Conservation (phyloP, 2,329 filamentous ascomycete species). For the Huntiella bhutanensis region DNA sequence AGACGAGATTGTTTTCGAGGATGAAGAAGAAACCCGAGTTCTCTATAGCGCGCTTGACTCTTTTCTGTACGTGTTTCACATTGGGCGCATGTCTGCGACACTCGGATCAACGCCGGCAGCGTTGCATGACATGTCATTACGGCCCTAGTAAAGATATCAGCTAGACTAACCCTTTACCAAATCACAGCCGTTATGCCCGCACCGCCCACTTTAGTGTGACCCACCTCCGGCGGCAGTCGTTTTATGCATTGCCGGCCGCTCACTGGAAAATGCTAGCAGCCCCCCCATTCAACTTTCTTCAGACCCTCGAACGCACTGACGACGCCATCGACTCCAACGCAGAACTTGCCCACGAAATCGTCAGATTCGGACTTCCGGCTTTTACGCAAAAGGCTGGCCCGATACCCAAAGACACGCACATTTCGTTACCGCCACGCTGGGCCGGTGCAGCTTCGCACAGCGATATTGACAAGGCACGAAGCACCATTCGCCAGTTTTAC, state of each 20-base stretch:
- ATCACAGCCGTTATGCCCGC: slow-evolving; percentile 58
- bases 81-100: too few species aligned
- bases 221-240: slow-evolving; percentile 74
- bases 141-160: not conserved
- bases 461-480: slow-evolving; percentile 81
- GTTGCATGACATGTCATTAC: too few species aligned
- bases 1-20: slow-evolving; percentile 18
- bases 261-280: slow-evolving; percentile 71
- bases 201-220: slow-evolving; percentile 79
- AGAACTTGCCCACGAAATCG: slow-evolving; percentile 60
- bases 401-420: slow-evolving; percentile 15
- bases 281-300: slow-evolving; percentile 66
- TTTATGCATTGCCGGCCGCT: slow-evolving; percentile 69
- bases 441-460: slow-evolving; percentile 47
- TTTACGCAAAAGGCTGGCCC: slow-evolving; percentile 24
- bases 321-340: slow-evolving; percentile 80
- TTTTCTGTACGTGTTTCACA: slow-evolving; percentile 46
- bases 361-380: slow-evolving; percentile 45
- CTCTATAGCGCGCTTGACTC: slow-evolving; percentile 74
- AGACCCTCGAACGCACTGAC: slow-evolving; percentile 62
- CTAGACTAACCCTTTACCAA: not conserved
- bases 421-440: slow-evolving; percentile 43
- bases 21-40: slow-evolving; percentile 64
- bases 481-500: slow-evolving; percentile 83
- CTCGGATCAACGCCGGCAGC: too few species aligned